Conservation (phyloP, 2,329 filamentous ascomycete species). For the Fusarium sp. region DNA sequence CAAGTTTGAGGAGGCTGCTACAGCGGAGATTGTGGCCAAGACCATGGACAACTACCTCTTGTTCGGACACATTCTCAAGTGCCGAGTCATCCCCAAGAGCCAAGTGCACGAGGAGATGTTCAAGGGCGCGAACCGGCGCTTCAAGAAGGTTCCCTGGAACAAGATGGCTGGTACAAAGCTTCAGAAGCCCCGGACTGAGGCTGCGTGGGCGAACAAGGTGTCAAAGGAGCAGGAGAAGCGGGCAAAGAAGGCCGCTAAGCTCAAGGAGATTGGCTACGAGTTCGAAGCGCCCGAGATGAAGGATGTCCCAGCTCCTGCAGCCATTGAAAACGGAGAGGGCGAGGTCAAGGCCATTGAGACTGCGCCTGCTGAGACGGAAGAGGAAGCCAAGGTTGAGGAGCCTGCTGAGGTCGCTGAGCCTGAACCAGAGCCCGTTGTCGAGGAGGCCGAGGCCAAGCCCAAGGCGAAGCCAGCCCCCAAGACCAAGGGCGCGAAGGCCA, state of each 20-base stretch:
- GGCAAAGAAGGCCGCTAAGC: slow-evolving; percentile 77
- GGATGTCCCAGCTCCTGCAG: slow-evolving; percentile 59
- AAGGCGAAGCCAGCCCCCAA: slow-evolving; percentile 48
- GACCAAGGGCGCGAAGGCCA: slow-evolving; percentile 53
- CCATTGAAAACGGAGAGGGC: slow-evolving; percentile 54
- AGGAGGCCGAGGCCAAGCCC: slow-evolving; percentile 45
- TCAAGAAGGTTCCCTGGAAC: slow-evolving; percentile 90
- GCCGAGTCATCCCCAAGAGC: slow-evolving; percentile 82
- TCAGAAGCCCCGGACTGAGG: slow-evolving; percentile 79
- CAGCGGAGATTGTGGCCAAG: slow-evolving; percentile 91
- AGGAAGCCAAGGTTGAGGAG: slow-evolving; percentile 42
- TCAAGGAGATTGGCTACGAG: slow-evolving; percentile 88
- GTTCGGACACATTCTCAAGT: slow-evolving; percentile 94
- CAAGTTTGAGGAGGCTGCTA: slow-evolving; percentile 84
- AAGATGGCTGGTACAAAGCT: slow-evolving; percentile 85
- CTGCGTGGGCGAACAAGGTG: slow-evolving; percentile 85
- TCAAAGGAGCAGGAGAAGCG: slow-evolving; percentile 81
- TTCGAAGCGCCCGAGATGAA: slow-evolving; percentile 83
- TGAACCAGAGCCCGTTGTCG: slow-evolving; percentile 44
- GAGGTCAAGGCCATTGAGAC: slow-evolving; percentile 57
- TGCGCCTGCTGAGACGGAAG: slow-evolving; percentile 53
- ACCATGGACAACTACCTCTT: slow-evolving; percentile 99
- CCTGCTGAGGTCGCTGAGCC: slow-evolving; percentile 42
- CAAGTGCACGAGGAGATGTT: slow-evolving; percentile 87
- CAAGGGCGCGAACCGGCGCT: slow-evolving; percentile 91